A percentile compares a stretch with the other conserved stretches of the same genome.
phyloP scores from a whole-genome alignment of 495 filamentous ascomycete genomes.

The Usnea hakonensis region DNA sequence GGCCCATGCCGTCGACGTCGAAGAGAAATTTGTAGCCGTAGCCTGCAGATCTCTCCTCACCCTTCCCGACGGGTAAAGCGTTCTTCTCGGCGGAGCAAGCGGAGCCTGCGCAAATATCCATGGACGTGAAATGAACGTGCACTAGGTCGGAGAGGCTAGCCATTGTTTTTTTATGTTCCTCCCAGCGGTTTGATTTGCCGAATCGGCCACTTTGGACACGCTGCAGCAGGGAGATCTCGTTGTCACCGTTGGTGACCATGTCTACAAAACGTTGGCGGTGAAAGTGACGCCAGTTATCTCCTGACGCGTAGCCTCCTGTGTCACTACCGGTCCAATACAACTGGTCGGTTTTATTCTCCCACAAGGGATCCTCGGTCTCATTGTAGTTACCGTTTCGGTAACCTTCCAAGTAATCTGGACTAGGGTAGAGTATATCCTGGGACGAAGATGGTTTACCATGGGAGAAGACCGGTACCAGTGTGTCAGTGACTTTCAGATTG shows the following conservation, averaged over 20 bases:
- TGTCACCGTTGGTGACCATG: constrained; percentile 16
- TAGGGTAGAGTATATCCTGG: constrained; percentile 35
- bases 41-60: constrained; percentile 19
- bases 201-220: neutral
- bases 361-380: constrained; percentile 31
- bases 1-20: constrained; percentile 51
- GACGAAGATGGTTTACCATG: constrained; percentile 31
- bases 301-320: constrained; percentile 36
- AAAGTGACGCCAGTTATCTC: constrained; percentile 31
- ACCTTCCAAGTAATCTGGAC: constrained; percentile 27
- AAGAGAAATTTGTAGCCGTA: constrained; percentile 31
- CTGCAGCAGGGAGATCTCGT: constrained; percentile 13
- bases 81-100: constrained; percentile 10
- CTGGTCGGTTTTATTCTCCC: constrained; percentile 34
- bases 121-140: constrained; percentile 19
- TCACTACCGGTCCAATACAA: constrained; percentile 47
- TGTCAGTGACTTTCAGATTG: constrained; percentile 10
- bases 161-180: constrained; percentile 1
- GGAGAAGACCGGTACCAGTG: constrained; percentile 33
- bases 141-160: constrained; percentile 9
- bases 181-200: neutral
- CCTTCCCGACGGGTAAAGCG: constrained; percentile 20
- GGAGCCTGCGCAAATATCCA: constrained; percentile 17
- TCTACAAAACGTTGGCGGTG: constrained; percentile 45
- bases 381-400: constrained; percentile 33